Base-by-base conservation (phyloP, 2,329 filamentous ascomycete species). In the Curvularia spicifera region DNA sequence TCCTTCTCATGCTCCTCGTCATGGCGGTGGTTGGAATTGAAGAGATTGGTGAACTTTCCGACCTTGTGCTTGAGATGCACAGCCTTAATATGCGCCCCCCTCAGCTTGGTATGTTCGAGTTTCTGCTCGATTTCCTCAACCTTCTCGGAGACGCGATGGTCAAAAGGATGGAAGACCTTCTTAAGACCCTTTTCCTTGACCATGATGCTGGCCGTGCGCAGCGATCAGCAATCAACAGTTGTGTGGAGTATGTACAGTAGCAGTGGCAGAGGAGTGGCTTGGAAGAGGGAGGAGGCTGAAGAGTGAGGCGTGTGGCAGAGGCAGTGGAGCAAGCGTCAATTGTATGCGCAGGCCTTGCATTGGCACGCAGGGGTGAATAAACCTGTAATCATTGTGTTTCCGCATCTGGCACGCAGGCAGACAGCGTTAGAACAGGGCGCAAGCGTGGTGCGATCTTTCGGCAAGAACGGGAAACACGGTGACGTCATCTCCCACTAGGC, bases 11-110 rank as follows among this genome's bases (percentile, higher is more conserved):
- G 93, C 66, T 89, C 89, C 77, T 98, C 94, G 73, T 97, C 94
- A 74, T 97, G 94, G 53, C 94, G 90, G 76, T 98, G 94, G 63
- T 96, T 91, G 24, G 85, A 82, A 71, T 97, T 98, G 79, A 97
- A 85, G 60, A 89, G 74, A 66, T 89, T 89, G 67, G 81, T 80
- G 60, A 88, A 83, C 66, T 89, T 89, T 60, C 87, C 87, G 29
- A 89, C 73, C 60, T 85, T 85, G 72, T 87, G 80, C 75, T 87
- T 89, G 47, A 86, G 68, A 66, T 89, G 85, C 33, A 81, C 77
- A 2, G 85, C 83, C 61, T 83, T 78, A 63, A 85, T 79, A 70
- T 84, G 82, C 44, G 77, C 71, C 58, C 82, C 79, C 70, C 80
- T 76, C n/a, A 82, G 71, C 53, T 79, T 76, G 5, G 79, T 79